These are phyloP conservation scores for Nicotiana tabacum DNA, from an alignment of 257 asterid species.

Conservation along the genomic window DNA sequence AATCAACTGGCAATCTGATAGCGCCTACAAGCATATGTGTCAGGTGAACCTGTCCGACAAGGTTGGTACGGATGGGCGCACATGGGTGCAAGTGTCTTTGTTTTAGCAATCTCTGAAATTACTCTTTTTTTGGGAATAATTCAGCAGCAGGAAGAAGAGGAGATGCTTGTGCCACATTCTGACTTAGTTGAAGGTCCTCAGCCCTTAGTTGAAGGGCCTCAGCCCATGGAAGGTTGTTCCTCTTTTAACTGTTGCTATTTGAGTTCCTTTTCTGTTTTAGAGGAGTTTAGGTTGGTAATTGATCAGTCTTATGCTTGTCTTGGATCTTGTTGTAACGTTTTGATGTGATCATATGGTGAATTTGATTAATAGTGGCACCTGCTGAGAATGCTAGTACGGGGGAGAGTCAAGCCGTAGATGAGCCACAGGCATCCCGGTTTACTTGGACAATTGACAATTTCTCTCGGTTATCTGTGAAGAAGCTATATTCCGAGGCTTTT, in stretches of 20 bases:
- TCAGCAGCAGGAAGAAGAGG: constrained; percentile 85
- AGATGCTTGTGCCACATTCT: constrained; percentile 86
- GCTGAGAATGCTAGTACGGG: constrained; percentile 62
- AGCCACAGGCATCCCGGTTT: constrained; percentile 82
- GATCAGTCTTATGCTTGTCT: not conserved
- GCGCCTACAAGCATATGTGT: not conserved
- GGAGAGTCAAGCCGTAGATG: constrained; percentile 79
- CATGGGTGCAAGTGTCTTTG: not conserved
- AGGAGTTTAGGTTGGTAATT: not conserved
- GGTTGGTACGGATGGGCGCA: not conserved
- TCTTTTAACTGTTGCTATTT: not conserved
- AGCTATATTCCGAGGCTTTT: constrained; percentile 81
- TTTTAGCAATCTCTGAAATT: not conserved
- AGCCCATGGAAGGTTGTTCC: constrained; percentile 93
- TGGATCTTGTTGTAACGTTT: not conserved
- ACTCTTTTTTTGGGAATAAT: constrained; percentile 14
- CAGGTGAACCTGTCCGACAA: not conserved
- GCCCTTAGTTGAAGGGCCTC: constrained; percentile 84
- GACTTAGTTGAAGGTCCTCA: constrained; percentile 82
- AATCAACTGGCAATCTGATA: not conserved
- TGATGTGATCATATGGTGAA: not conserved
- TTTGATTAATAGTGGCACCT: constrained; percentile 37
- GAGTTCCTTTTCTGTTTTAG: not conserved
- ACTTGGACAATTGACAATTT: constrained; percentile 83
- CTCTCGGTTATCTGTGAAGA: constrained; percentile 61